Evolutionary conservation across 2,329 filamentous ascomycete species (phyloP), one percentile per base, ranked within the genome.

Genomic region (Aspergillus cejpii): DNA sequence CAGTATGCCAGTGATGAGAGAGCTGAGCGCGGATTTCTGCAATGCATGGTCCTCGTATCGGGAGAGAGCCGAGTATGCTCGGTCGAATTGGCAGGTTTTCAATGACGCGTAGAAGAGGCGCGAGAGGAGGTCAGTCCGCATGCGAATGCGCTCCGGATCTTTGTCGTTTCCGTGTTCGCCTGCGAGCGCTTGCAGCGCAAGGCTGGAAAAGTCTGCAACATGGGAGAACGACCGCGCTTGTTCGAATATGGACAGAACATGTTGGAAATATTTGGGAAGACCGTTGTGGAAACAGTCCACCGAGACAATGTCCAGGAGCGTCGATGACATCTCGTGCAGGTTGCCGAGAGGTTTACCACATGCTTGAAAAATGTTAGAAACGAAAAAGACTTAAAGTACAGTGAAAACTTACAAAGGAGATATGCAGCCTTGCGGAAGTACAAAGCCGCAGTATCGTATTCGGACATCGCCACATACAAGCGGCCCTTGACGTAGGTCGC

Each of bases 361-460:
- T 40, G 70, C 69, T 66, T 57, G 20, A 48, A 28, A n/a, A 33
- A 38, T 6, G 44, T 62, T 50, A 64, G 59, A 43, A 19, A 37
- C 48, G 15, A 10, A 20, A 1, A n/a, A 20, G 1, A n/a, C 37
- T 15, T 14, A 15, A 34, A 11, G 11, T 6, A 8, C n/a, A n/a
- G 20, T 44, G n/a, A 20, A 28, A 15, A 75, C 84, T 72, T 78
- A 90, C 87, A 83, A 65, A 94, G 80, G 44, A 84, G 83, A 57
- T 87, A 84, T 15, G 88, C 87, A 48, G 89, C 87, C 61, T 85
- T 91, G 54, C 82, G 83, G 67, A 98, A 96, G 59, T 81, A 79
- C 21, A 79, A 71, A 21, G 87, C 79, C 43, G 92, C 91, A 29
- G 79, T 74, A 46, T 80, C 78, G 61, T 83, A 83, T 59, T 94